Evolutionary conservation across 129 eudicot species (phyloP).

Genomic region (Tagetes erecta): DNA sequence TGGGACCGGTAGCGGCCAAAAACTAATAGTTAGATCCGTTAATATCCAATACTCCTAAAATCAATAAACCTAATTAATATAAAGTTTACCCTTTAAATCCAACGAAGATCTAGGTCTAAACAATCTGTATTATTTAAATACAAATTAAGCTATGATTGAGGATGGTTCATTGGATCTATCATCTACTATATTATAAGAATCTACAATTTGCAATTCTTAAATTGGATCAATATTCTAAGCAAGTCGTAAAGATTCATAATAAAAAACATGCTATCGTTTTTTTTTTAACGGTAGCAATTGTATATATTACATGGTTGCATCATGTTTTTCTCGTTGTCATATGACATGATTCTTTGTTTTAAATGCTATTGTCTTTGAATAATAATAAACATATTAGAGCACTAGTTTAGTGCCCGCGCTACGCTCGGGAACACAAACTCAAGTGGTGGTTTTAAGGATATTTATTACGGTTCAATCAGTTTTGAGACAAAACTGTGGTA

Average conservation of each 20-base stretch:
- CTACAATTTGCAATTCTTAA: conserved; percentile 18
- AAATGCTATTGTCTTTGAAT: background rate
- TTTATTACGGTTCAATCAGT: no score
- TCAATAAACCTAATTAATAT: background rate
- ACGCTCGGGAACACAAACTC: no score
- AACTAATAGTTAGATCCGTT: no score
- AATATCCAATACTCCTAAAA: no score
- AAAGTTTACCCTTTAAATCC: background rate
- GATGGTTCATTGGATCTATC: conserved; percentile 29
- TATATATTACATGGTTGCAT: no score
- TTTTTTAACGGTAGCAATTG: no score
- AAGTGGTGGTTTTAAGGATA: no score
- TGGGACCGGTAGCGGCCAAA: no score
- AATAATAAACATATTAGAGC: no score
- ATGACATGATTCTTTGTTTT: background rate
- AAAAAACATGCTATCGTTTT: background rate
- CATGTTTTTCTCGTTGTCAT: no score
- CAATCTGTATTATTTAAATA: background rate
- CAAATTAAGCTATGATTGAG: conserved; percentile 4
- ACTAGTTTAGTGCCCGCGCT: no score
- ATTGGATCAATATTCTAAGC: background rate
- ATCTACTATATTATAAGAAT: conserved; percentile 17
- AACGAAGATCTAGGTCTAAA: background rate
- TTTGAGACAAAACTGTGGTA: no score
- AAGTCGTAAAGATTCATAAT: background rate